These are phyloP conservation scores for Alternaria triticimaculans DNA, from an alignment of 2,329 filamentous ascomycete species.

Conservation along the genomic window DNA sequence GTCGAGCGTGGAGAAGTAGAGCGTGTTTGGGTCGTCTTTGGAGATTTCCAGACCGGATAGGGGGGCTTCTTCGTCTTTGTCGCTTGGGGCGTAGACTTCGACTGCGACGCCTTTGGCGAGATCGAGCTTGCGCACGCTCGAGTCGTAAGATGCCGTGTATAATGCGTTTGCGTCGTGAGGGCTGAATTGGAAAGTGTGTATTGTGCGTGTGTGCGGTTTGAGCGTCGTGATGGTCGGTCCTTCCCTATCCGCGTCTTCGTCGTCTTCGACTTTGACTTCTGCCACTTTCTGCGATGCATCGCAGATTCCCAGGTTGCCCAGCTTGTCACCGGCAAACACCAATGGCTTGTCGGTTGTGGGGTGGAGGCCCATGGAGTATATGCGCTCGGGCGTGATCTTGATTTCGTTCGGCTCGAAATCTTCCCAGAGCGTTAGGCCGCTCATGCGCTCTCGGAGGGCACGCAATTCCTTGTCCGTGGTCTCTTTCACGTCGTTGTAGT, in stretches of 20 bases:
- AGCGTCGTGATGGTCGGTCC: slow-evolving; percentile 86
- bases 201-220: slow-evolving; percentile 88
- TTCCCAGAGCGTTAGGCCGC: slow-evolving; percentile 78
- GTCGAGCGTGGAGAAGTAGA: slow-evolving; percentile 88
- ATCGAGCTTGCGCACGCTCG: slow-evolving; percentile 77
- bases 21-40: slow-evolving; percentile 69
- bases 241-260: slow-evolving; percentile 67
- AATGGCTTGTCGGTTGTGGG: slow-evolving; percentile 85
- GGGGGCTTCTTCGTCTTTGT: slow-evolving; percentile 73
- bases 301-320: slow-evolving; percentile 88
- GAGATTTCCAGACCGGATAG: slow-evolving; percentile 86
- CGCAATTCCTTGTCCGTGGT: slow-evolving; percentile 79
- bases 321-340: slow-evolving; percentile 92
- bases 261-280: slow-evolving; percentile 63
- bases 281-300: slow-evolving; percentile 77
- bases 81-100: slow-evolving; percentile 79
- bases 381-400: slow-evolving; percentile 31
- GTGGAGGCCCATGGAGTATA: slow-evolving; percentile 85
- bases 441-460: slow-evolving; percentile 77
- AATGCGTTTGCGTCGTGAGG: slow-evolving; percentile 75
- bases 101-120: slow-evolving; percentile 78
- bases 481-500: slow-evolving; percentile 79
- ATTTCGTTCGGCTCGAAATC: slow-evolving; percentile 76
- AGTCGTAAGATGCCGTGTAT: slow-evolving; percentile 90
- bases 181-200: slow-evolving; percentile 82